Evolutionary conservation across 2,329 filamentous ascomycete species (phyloP).

Genomic region (Exophiala bonariae): DNA sequence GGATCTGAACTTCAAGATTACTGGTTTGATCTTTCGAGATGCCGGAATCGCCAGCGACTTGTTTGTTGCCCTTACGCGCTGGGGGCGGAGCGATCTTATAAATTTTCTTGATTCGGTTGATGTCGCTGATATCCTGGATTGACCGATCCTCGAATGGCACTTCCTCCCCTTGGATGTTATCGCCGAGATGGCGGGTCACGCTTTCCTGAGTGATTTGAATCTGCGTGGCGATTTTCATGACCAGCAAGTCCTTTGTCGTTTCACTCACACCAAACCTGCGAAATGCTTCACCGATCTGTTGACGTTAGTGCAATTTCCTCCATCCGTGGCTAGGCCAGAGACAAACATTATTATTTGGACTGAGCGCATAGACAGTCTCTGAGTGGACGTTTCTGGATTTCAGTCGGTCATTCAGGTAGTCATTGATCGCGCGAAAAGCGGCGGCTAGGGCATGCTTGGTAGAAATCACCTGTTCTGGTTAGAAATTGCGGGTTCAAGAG

Average conservation of each 20-base stretch:
- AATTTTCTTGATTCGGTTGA: constrained; percentile 72
- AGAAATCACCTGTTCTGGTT: constrained; percentile 61
- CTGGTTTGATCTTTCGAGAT: constrained; percentile 37
- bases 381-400: constrained; percentile 86
- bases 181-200: constrained; percentile 60
- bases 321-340: constrained; percentile 42
- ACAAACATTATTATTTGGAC: constrained; percentile 71
- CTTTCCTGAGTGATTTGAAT: constrained; percentile 47
- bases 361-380: constrained; percentile 80
- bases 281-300: constrained; percentile 86
- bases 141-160: constrained; percentile 63
- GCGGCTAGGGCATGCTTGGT: constrained; percentile 72
- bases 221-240: constrained; percentile 71
- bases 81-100: constrained; percentile 69
- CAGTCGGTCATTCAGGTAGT: constrained; percentile 60
- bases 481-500: background rate
- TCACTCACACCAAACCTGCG: constrained; percentile 80
- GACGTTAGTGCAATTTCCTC: background rate
- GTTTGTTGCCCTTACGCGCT: constrained; percentile 28
- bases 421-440: constrained; percentile 73
- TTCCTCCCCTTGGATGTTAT: constrained; percentile 62
- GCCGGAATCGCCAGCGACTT: constrained; percentile 6
- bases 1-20: constrained; percentile 67
- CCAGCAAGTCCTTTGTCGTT: constrained; percentile 69
- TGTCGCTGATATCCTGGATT: constrained; percentile 62